phyloP scores from a whole-genome alignment of 2,329 filamentous ascomycete genomes.

The Pseudogymnoascus sp. region DNA sequence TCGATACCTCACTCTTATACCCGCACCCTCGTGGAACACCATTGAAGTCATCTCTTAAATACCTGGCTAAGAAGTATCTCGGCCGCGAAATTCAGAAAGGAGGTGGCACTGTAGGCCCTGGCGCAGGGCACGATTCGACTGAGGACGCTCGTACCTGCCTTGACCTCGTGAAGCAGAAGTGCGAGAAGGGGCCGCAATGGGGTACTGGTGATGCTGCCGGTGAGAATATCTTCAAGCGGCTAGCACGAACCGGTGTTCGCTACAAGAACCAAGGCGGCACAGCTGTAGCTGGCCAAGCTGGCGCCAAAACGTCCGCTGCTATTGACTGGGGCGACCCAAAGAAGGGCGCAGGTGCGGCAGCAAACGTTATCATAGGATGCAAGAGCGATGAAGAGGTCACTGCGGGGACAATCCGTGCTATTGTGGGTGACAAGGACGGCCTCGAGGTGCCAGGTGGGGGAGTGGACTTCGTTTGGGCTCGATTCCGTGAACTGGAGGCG shows the following conservation, averaged over 20 bases:
- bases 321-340: constrained; percentile 85
- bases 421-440: constrained; percentile 51
- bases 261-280: constrained; percentile 56
- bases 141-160: constrained; percentile 89
- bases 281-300: constrained; percentile 47
- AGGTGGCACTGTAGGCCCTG: constrained; percentile 42
- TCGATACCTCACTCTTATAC: constrained; percentile 85
- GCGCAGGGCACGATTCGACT: constrained; percentile 75
- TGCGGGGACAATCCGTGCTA: constrained; percentile 48
- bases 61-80: constrained; percentile 78
- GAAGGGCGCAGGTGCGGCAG: constrained; percentile 49
- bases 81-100: constrained; percentile 81
- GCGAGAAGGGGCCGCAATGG: constrained; percentile 84
- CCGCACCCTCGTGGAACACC: constrained; percentile 86
- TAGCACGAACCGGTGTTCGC: constrained; percentile 56
- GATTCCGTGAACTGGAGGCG: constrained; percentile 59
- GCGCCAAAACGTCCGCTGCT: constrained; percentile 62
- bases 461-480: constrained; percentile 61
- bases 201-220: constrained; percentile 70
- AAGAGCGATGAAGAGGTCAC: constrained; percentile 52
- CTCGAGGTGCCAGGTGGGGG: constrained; percentile 51
- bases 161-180: constrained; percentile 91
- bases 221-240: constrained; percentile 83
- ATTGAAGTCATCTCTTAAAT: constrained; percentile 85
- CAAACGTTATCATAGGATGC: constrained; percentile 51